Conservation (phyloP, 192 early-diverging fungal genomes). For the Coemansia sp. region DNA sequence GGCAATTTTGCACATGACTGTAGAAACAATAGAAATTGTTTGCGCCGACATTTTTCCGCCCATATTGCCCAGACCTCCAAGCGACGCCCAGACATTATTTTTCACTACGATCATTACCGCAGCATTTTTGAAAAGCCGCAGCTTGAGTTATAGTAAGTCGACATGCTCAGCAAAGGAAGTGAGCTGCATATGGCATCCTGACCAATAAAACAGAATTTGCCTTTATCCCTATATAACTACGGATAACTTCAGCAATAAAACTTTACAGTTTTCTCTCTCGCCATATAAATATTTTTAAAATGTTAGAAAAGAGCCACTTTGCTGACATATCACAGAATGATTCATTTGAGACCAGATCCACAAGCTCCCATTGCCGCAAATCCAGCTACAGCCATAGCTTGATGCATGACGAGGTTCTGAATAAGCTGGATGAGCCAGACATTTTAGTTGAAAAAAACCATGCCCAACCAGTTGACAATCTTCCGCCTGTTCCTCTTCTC, state of each 20-base stretch:
- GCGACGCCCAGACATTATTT: too few species aligned
- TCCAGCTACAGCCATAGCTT: neutral
- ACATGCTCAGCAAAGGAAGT: too few species aligned
- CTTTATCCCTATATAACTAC: too few species aligned
- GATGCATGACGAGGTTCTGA: neutral
- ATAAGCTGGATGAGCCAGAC: constrained; percentile 12
- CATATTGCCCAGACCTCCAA: neutral
- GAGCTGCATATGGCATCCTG: too few species aligned
- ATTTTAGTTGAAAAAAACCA: constrained; percentile 7
- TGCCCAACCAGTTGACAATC: neutral
- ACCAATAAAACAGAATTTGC: too few species aligned
- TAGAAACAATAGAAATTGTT: neutral
- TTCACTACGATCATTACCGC: too few species aligned
- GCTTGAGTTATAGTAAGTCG: too few species aligned
- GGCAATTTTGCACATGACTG: too few species aligned
- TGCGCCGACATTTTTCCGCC: neutral
- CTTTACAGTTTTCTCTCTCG: too few species aligned
- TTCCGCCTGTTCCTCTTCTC: constrained; percentile 48
- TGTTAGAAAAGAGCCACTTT: constrained; percentile 6
- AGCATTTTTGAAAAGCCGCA: too few species aligned
- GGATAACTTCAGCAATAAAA: too few species aligned
- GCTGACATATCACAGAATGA: constrained; percentile 3
- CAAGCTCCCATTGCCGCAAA: constrained; percentile 6
- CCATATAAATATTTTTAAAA: neutral
- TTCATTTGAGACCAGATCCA: constrained; percentile 8